phyloP scores from a whole-genome alignment of 2,329 filamentous ascomycete genomes.

The Chaetomium sp. region DNA sequence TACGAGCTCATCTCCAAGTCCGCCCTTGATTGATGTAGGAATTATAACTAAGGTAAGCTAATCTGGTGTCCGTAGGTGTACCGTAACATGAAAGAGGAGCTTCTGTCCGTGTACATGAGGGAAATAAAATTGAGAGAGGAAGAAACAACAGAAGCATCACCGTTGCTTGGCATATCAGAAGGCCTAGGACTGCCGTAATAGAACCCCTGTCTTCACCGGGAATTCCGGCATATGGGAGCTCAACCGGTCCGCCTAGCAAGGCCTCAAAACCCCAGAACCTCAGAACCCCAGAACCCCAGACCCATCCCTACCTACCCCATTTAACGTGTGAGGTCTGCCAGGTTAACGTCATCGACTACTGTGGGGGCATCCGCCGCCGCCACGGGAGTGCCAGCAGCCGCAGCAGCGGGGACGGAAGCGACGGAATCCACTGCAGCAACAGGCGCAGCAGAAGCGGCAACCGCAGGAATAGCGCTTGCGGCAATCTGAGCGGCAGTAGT shows the following conservation, averaged over 20 bases:
- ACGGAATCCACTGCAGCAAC: conserved; percentile 20
- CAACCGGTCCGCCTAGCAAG: not conserved
- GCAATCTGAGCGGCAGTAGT: conserved; percentile 2
- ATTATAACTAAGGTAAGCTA: not conserved
- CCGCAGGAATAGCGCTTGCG: conserved; percentile 10
- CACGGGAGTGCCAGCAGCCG: conserved; percentile 18
- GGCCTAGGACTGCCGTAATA: not conserved
- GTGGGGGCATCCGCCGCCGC: conserved; percentile 13
- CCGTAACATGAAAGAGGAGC: not conserved
- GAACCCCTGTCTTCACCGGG: not conserved
- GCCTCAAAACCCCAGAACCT: not conserved
- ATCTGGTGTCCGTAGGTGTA: not conserved
- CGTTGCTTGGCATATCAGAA: conserved; percentile 1
- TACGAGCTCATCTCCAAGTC: not conserved
- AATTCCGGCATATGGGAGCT: not conserved
- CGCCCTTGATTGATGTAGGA: not conserved
- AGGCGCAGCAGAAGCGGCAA: conserved; percentile 16
- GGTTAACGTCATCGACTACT: conserved; percentile 19
- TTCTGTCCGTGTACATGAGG: no score
- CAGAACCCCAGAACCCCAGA: not conserved
- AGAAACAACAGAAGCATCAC: not conserved
- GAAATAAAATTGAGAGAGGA: not conserved
- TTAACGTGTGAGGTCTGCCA: conserved; percentile 37
- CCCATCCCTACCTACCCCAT: not conserved
- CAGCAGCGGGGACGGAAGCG: conserved; percentile 23